These are phyloP conservation scores for Delphinella strobiligena DNA, from an alignment of 2,329 filamentous ascomycete genomes.

Conservation along the genomic window DNA sequence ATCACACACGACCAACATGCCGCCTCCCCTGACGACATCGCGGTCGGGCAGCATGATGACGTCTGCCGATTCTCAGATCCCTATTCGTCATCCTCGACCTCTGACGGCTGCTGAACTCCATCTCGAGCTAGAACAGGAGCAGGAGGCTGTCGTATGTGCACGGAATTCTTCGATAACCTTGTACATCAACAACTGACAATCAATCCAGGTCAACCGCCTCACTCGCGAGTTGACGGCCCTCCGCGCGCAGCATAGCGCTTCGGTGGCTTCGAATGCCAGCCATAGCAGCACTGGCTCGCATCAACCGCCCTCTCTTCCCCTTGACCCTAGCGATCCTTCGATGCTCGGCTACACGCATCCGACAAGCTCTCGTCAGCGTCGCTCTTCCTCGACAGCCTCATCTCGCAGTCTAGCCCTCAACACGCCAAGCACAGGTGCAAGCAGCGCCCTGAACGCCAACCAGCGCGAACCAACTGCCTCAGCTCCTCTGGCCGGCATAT, in stretches of 20 bases:
- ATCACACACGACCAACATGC: slow-evolving; percentile 22
- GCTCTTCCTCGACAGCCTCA: slow-evolving; percentile 17
- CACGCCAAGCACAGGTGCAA: slow-evolving; percentile 14
- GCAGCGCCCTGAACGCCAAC: slow-evolving; percentile 9
- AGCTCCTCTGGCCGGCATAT: slow-evolving; percentile 15
- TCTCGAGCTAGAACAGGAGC: slow-evolving; percentile 82
- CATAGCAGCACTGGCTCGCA: slow-evolving; percentile 44
- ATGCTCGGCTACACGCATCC: slow-evolving; percentile 39
- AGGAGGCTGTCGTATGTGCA: slow-evolving; percentile 73
- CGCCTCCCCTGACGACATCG: too few species aligned
- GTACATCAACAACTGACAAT: too few species aligned
- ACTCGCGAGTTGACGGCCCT: slow-evolving; percentile 79
- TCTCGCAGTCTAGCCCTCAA: slow-evolving; percentile 10
- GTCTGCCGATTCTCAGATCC: slow-evolving; percentile 24
- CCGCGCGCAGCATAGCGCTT: slow-evolving; percentile 52
- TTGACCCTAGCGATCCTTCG: slow-evolving; percentile 25
- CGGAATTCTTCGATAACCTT: not conserved
- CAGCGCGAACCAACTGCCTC: not conserved
- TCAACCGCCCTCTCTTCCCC: slow-evolving; percentile 26
- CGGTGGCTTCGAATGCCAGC: slow-evolving; percentile 45
- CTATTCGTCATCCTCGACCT: slow-evolving; percentile 74
- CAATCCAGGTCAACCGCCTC: slow-evolving; percentile 71
- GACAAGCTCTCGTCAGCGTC: slow-evolving; percentile 42
- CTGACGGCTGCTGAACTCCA: slow-evolving; percentile 84
- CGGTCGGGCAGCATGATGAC: too few species aligned